These are phyloP conservation scores for Poa pratensis DNA, from an alignment of 176 grass and related monocot species.

Conservation along the genomic window DNA sequence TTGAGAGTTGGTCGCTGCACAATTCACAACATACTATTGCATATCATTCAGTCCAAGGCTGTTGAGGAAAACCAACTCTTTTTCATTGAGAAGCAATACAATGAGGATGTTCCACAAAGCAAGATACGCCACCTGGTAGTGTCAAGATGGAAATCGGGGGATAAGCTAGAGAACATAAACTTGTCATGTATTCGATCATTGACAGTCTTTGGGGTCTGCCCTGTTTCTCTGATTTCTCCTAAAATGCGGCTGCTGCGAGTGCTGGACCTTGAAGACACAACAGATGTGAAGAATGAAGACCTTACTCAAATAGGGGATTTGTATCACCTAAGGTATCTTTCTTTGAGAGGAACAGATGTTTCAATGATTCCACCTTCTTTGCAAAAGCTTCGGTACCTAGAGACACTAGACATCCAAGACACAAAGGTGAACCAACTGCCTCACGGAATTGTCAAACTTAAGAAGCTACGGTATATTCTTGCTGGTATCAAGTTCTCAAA, in stretches of 20 bases:
- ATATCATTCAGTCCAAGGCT: background rate
- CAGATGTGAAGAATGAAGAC: background rate
- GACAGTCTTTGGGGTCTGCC: background rate
- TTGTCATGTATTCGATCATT: background rate
- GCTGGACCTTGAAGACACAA: background rate
- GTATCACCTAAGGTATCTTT: background rate
- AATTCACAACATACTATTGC: background rate
- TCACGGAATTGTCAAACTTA: background rate
- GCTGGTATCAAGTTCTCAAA: background rate
- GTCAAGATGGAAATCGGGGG: background rate
- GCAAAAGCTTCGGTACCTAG: background rate
- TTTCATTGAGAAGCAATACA: background rate
- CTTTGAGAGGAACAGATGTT: background rate
- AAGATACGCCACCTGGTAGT: background rate
- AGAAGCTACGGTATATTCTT: background rate
- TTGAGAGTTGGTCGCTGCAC: background rate
- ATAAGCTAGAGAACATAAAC: background rate
- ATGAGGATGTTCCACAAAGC: background rate
- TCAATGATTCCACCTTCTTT: background rate
- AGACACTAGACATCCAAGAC: background rate
- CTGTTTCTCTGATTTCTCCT: background rate
- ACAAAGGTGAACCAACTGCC: background rate
- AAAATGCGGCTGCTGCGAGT: background rate
- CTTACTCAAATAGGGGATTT: background rate
- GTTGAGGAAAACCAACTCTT: constrained; percentile 10